Percentiles rank a stretch among this genome's conserved stretches.
phyloP scores from a whole-genome alignment of 805 yeast species.

The Candida ficus region DNA sequence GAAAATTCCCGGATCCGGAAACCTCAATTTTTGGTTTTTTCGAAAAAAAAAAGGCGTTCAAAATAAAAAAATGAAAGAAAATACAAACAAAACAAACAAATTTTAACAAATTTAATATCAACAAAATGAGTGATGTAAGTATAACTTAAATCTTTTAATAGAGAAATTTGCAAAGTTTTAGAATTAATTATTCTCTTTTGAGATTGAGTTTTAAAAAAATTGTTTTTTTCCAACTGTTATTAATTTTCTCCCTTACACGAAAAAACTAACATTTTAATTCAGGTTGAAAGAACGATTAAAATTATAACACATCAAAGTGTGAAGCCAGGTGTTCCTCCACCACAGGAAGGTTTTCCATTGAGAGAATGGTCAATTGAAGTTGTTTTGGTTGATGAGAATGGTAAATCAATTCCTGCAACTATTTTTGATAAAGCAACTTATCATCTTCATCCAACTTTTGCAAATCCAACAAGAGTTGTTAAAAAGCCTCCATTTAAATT shows the following conservation, averaged over 20 bases:
- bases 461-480: slow-evolving; percentile 77
- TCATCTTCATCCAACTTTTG: slow-evolving; percentile 91
- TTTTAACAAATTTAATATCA: neutral
- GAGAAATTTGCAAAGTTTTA: neutral
- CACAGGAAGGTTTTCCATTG: slow-evolving; percentile 89
- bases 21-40: too few species aligned
- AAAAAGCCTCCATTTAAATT: slow-evolving; percentile 82
- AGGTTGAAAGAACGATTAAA: slow-evolving; percentile 80
- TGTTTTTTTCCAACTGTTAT: too few species aligned
- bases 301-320: slow-evolving; percentile 83
- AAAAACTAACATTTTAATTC: neutral
- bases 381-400: slow-evolving; percentile 68
- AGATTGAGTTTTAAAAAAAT: too few species aligned
- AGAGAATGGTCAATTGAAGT: slow-evolving; percentile 88
- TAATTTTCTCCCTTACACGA: too few species aligned
- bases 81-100: neutral
- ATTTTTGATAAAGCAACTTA: slow-evolving; percentile 91
- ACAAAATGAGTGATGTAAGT: slow-evolving; percentile 3
- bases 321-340: slow-evolving; percentile 74
- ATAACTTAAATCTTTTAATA: neutral
- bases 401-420: slow-evolving; percentile 79
- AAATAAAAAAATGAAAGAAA: too few species aligned
- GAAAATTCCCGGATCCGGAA: too few species aligned
- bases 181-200: too few species aligned
- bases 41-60: neutral